phyloP scores from a whole-genome alignment of 2,329 filamentous ascomycete genomes.

The Scedosporium minutisporum region DNA sequence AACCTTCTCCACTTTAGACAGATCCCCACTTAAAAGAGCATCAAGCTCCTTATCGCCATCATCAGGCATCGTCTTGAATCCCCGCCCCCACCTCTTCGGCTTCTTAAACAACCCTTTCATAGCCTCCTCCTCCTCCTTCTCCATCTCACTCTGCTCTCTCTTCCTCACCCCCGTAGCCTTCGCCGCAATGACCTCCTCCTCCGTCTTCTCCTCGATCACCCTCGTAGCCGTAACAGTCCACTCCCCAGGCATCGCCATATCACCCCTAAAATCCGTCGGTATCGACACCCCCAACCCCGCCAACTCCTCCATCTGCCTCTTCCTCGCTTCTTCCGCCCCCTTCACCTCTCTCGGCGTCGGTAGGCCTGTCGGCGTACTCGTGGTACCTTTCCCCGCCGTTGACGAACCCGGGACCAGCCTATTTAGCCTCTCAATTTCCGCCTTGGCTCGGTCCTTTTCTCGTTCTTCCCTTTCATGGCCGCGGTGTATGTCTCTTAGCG shows the following conservation, averaged over 20 bases:
- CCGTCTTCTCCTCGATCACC: constrained; percentile 37
- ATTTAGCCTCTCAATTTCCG: constrained; percentile 79
- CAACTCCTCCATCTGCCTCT: constrained; percentile 77
- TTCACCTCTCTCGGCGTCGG: constrained; percentile 10
- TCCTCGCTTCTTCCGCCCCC: constrained; percentile 55
- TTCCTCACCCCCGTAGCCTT: constrained; percentile 52
- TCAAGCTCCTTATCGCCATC: constrained; percentile 51
- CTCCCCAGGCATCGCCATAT: constrained; percentile 81
- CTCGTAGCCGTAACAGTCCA: constrained; percentile 68
- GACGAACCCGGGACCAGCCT: constrained; percentile 52
- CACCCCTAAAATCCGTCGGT: constrained; percentile 65
- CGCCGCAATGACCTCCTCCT: constrained; percentile 30
- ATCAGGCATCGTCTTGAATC: constrained; percentile 36
- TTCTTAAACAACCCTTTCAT: constrained; percentile 52
- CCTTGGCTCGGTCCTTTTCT: constrained; percentile 72
- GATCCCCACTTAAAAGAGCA: constrained; percentile 38
- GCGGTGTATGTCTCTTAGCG: constrained; percentile 79
- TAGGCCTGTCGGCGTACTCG: constrained; percentile 2
- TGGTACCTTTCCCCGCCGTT: constrained; percentile 4
- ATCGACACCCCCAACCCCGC: constrained; percentile 79
- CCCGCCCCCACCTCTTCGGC: constrained; percentile 43
- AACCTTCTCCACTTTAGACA: constrained; percentile 14
- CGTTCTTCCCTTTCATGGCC: constrained; percentile 70
- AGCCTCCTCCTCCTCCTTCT: constrained; percentile 51
- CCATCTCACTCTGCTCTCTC: constrained; percentile 48